phyloP scores from a whole-genome alignment of 345 rosid genomes.

The Rhodamnia argentea region DNA sequence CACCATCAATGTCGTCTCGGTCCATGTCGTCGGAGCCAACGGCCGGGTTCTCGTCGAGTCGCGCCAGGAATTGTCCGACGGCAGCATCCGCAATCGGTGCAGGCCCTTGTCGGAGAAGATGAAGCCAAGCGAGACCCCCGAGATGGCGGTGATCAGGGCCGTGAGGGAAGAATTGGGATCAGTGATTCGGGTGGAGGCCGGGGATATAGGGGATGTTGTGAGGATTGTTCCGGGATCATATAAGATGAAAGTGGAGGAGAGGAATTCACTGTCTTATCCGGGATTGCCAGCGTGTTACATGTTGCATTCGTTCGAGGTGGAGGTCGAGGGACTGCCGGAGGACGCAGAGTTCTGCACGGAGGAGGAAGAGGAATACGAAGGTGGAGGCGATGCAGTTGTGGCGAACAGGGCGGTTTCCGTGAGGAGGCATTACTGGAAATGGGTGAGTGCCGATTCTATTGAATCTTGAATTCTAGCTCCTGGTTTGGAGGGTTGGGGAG shows the following conservation, averaged over 20 bases:
- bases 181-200: conserved; percentile 7
- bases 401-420: conserved; percentile 57
- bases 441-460: conserved; percentile 61
- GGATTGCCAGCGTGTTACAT: conserved; percentile 76
- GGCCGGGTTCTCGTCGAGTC: conserved; percentile 49
- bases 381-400: conserved; percentile 19
- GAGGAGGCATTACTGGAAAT: conserved; percentile 77
- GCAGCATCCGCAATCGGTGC: conserved; percentile 46
- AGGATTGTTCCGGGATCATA: conserved; percentile 50
- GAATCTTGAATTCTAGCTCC: conserved; percentile 9
- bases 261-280: conserved; percentile 67
- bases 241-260: conserved; percentile 51
- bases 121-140: conserved; percentile 65
- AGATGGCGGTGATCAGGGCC: conserved; percentile 58
- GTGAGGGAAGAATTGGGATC: conserved; percentile 82
- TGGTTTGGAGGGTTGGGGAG: not conserved
- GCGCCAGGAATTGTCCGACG: conserved; percentile 77
- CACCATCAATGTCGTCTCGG: conserved; percentile 59
- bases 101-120: conserved; percentile 86
- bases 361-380: conserved; percentile 53
- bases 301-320: conserved; percentile 58
- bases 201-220: conserved; percentile 5
- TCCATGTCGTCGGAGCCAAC: conserved; percentile 32
- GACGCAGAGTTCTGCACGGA: conserved; percentile 54
- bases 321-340: conserved; percentile 79